These are phyloP conservation scores for Neoboletus magnificus DNA, from an alignment of 768 basidiomycete species.

Conservation along the genomic window DNA sequence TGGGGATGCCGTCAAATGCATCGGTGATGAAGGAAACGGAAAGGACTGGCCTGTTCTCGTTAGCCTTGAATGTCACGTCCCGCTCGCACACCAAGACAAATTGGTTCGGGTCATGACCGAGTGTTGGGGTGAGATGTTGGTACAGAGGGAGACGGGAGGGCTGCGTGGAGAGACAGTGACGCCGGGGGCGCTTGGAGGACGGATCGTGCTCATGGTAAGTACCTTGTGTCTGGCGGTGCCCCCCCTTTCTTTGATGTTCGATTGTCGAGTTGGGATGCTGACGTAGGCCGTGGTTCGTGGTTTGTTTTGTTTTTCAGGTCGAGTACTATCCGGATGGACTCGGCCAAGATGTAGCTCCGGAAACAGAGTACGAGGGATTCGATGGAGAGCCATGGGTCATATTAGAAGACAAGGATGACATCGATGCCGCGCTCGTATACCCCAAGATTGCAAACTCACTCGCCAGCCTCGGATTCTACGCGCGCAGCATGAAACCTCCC, in stretches of 20 bases:
- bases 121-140: constrained; percentile 51
- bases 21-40: constrained; percentile 11
- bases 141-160: constrained; percentile 29
- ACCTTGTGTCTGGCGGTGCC: background rate
- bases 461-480: constrained; percentile 55
- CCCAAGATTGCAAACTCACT: constrained; percentile 49
- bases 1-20: constrained; percentile 17
- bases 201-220: constrained; percentile 56
- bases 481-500: constrained; percentile 58
- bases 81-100: constrained; percentile 45
- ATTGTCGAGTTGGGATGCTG: background rate
- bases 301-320: constrained; percentile 35
- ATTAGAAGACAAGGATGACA: background rate
- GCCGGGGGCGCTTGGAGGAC: constrained; percentile 47
- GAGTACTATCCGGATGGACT: constrained; percentile 45
- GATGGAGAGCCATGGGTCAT: constrained; percentile 6
- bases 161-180: constrained; percentile 33
- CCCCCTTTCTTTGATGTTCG: background rate
- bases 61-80: constrained; percentile 62
- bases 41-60: constrained; percentile 57
- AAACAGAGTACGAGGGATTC: background rate
- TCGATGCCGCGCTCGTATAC: background rate
- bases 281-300: background rate
- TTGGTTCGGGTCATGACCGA: constrained; percentile 51
- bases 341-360: background rate